Conservation (phyloP, 1,139 yeast species). For the Scheffersomyces titani region DNA sequence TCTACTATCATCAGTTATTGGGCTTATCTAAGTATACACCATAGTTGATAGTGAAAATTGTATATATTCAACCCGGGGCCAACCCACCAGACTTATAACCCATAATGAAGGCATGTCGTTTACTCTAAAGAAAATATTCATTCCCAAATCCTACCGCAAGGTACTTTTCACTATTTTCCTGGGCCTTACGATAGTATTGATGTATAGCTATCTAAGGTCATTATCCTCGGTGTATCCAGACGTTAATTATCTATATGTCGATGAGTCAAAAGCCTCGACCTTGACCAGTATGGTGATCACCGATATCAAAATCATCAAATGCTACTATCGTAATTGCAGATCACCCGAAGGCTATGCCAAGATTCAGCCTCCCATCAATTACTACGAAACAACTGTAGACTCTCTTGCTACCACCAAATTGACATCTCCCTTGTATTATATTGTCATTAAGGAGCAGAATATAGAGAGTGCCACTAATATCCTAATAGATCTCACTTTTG, state of each 20-base stretch:
- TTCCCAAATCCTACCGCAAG: background rate
- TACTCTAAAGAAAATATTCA: background rate
- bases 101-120: background rate
- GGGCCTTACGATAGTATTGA: background rate
- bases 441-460: slow-evolving; percentile 12
- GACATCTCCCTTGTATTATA: slow-evolving; percentile 9
- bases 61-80: background rate
- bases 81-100: background rate
- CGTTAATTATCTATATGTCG: background rate
- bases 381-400: slow-evolving; percentile 2
- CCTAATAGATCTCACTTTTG: slow-evolving; percentile 15
- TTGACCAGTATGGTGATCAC: slow-evolving; percentile 10
- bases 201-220: background rate
- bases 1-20: background rate
- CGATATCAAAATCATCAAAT: slow-evolving; percentile 13
- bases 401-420: background rate
- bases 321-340: slow-evolving; percentile 10
- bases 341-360: slow-evolving; percentile 13
- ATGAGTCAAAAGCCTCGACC: no score
- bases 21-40: background rate
- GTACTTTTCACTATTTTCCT: background rate
- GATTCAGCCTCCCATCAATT: slow-evolving; percentile 11
- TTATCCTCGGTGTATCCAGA: background rate
- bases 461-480: slow-evolving; percentile 11
- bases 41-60: background rate